These are phyloP conservation scores for Pyrenopolyporus hunteri DNA, from an alignment of 495 filamentous ascomycete genomes.

Conservation along the genomic window DNA sequence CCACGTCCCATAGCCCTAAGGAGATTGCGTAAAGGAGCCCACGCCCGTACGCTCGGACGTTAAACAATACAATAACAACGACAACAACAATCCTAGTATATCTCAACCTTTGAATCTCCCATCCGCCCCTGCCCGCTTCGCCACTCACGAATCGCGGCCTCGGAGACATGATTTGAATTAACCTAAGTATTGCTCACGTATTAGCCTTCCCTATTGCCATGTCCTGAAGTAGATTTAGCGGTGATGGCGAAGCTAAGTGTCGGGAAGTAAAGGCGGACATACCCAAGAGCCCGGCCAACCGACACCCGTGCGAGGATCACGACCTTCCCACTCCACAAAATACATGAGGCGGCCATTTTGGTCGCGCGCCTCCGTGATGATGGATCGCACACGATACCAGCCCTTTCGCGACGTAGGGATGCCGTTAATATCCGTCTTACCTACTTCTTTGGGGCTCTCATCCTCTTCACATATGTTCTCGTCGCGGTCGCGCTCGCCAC, in stretches of 20 bases:
- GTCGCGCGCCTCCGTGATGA: constrained; percentile 23
- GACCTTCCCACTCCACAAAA: constrained; percentile 39
- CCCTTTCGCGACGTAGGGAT: constrained; percentile 14
- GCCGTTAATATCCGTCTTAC: not conserved
- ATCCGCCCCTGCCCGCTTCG: not conserved
- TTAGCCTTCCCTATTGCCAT: constrained; percentile 5
- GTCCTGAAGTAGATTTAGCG: not conserved
- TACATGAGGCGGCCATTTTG: constrained; percentile 10
- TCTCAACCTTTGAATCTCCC: too few species aligned
- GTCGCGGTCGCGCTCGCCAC: too few species aligned
- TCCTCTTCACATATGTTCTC: not conserved
- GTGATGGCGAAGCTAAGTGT: not conserved
- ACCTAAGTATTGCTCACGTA: constrained; percentile 1
- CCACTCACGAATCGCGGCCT: constrained; percentile 19
- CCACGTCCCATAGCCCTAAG: too few species aligned
- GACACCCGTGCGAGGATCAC: constrained; percentile 24
- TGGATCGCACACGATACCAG: constrained; percentile 30
- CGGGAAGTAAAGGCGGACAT: constrained; percentile 10
- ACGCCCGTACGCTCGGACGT: too few species aligned
- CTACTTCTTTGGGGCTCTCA: not conserved
- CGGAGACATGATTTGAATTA: constrained; percentile 12
- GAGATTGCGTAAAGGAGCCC: too few species aligned
- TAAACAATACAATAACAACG: too few species aligned
- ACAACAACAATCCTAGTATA: too few species aligned
- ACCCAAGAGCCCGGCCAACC: constrained; percentile 38